These are phyloP conservation scores for Betula pendula DNA, from an alignment of 306 rosid genomes.

Conservation along the genomic window DNA sequence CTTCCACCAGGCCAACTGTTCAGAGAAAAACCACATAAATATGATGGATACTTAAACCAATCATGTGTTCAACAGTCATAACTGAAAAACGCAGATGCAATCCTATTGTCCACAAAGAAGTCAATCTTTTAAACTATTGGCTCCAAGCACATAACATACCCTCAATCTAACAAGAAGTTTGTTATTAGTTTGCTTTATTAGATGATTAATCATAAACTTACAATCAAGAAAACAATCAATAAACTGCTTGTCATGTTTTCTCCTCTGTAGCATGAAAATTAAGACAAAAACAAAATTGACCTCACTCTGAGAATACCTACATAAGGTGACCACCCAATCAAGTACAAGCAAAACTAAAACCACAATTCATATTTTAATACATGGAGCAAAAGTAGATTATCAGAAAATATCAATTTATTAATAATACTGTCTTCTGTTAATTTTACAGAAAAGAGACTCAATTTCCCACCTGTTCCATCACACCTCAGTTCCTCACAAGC, in stretches of 20 bases:
- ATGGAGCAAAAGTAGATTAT: background rate
- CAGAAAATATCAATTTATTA: background rate
- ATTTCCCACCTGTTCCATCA: conserved; percentile 83
- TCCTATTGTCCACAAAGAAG: background rate
- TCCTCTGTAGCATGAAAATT: background rate
- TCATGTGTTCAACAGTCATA: background rate
- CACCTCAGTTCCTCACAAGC: conserved; percentile 87
- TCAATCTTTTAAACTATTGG: no score
- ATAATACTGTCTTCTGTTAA: background rate
- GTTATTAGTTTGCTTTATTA: background rate
- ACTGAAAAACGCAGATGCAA: background rate
- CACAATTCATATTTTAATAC: background rate
- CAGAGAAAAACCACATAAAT: conserved; percentile 10
- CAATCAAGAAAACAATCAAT: background rate
- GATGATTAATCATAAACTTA: background rate
- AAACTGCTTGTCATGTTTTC: background rate
- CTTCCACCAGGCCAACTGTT: conserved; percentile 97
- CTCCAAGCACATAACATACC: no score
- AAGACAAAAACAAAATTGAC: background rate
- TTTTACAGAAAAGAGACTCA: conserved; percentile 7
- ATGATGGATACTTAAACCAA: background rate
- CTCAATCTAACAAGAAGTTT: background rate
- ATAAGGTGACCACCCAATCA: background rate
- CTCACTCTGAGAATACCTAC: background rate
- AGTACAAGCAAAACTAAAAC: conserved; percentile 12